A percentile compares a stretch with the other conserved stretches of the same genome.
These are phyloP conservation scores for Durio zibethinus DNA, from an alignment of 345 rosid species.

Conservation along the genomic window DNA sequence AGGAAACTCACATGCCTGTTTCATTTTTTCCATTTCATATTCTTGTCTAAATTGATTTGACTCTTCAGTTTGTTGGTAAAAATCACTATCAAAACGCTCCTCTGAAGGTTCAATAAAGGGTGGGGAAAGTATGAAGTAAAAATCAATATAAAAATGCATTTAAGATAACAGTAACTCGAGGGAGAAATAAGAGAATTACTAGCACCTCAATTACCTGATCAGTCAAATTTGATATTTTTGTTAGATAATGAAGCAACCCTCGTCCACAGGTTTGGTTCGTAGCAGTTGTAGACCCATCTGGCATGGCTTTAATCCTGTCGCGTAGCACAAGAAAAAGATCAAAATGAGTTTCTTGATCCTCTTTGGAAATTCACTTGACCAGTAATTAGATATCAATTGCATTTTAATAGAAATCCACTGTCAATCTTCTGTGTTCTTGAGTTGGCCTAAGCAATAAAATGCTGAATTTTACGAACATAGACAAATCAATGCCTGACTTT, in stretches of 20 bases:
- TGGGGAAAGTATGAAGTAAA: not conserved
- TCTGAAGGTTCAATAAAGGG: constrained; percentile 31
- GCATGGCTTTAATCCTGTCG: constrained; percentile 68
- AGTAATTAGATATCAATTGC: constrained; percentile 17
- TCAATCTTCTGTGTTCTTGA: not conserved
- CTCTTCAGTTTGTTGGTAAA: constrained; percentile 65
- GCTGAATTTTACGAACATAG: not conserved
- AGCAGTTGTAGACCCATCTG: constrained; percentile 48
- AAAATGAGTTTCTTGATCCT: constrained; percentile 50
- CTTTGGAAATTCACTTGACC: constrained; percentile 74
- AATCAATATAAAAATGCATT: constrained; percentile 6
- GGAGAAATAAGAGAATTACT: not conserved
- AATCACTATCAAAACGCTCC: constrained; percentile 45
- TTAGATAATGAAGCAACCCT: constrained; percentile 53
- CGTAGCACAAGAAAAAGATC: constrained; percentile 62
- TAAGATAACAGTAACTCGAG: constrained; percentile 1
- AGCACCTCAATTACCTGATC: constrained; percentile 42
- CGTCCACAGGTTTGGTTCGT: constrained; percentile 48
- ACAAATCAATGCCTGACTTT: not conserved
- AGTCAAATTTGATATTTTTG: constrained; percentile 66
- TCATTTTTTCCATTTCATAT: constrained; percentile 69
- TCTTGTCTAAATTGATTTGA: constrained; percentile 67
- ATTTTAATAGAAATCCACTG: constrained; percentile 2
- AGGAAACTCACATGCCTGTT: constrained; percentile 66
- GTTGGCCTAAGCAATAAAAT: constrained; percentile 1